Base-by-base conservation (phyloP, 2,329 filamentous ascomycete genomes). In the Penicillium sp. region DNA sequence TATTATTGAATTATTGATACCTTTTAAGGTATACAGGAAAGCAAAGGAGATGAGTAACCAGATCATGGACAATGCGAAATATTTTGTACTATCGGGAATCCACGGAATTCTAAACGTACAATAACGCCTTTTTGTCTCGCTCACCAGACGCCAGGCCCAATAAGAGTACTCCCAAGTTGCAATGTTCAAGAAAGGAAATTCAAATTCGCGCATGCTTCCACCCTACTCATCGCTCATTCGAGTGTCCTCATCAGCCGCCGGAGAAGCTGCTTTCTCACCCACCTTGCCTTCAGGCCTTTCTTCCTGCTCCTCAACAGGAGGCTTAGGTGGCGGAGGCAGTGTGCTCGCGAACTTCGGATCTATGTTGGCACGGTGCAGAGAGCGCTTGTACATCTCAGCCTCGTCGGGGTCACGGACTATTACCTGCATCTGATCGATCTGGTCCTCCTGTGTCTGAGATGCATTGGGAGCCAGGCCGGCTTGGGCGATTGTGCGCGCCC, bases 381-480 rank as follows among this genome's bases (percentile, higher is more conserved):
- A 62, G 32, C 78, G 69, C 57, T 72, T 74, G 52, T 72, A 73
- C n/a, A 64, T 57, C 54, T 79, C 76, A 1, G 66, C 69, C 40
- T 73, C 73, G 35, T 74, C 69, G 0, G 77, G 73, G 44, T 80
- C 76, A 41, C 73, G 70, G 6, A 78, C 71, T 10, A 67, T 65
- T 5, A 79, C 66, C 54, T 80, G 74, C 34, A 81, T 69, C 50
- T 74, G 70, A 57, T 81, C 75, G 9, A 78, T 68, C 53, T 74
- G 71, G 34, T 77, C 73, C 60, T 63, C 75, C 64, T 53, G 73
- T 55, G 51, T 61, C 51, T 61, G 64, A 18, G 60, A 67, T 28
- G 64, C 65, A 49, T 56, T 74, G 54, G 58, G 69, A 37, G 56
- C 69, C 52, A 61, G 53, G 34, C 70, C 69, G 3, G 70, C 65